Base-by-base conservation (phyloP, 2,329 filamentous ascomycete genomes). In the Microdochium trichocladiopsis region DNA sequence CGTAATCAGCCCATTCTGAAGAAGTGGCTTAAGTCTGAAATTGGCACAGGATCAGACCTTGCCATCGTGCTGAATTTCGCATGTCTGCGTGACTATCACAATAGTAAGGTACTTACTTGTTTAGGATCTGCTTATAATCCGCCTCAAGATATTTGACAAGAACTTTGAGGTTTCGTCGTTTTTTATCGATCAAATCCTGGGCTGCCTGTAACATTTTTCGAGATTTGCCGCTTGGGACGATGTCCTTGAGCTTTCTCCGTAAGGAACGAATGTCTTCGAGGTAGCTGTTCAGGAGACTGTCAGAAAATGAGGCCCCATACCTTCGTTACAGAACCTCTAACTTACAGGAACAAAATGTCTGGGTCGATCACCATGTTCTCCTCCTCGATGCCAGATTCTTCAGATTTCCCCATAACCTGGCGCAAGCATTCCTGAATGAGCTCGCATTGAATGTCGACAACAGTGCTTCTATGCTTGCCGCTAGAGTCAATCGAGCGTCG, bases 381-480 rank as follows among this genome's bases (percentile, higher is more conserved):
- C 54, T 92, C 87, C 4, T 93, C 88, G 47, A 95, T 70, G 57
- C 85, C 92, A 43, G 95, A 78, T 16, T 88, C 84, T 63, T 90
- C 90, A 61, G 90, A 83, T 21, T 83, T 84, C 45, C 88, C 87
- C 76, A 93, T 85, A 11, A 92, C 78, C 43, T 84, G 82, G 49
- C 79, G 76, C 1, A 93, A 74, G 22, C 82, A 84, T 56, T 90
- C 84, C 8, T 86, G 85, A 3, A 96, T 75, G 16, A 83, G 71
- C 59, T 90, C 90, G 64, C 89, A 94, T 71, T 92, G 94, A 68
- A 96, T 88, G 58, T 95, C 90, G 49, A 96, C 83, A 14, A 85
- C 71, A 0, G 90, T 91, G 62, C 66, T 63, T 60, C 82, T 76
- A 61, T 89, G 92, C 61, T 90, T 90, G 56, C 90, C 89, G 59